phyloP scores from a whole-genome alignment of 1,284 basidiomycete genomes.

The Entoloma clypeatum region DNA sequence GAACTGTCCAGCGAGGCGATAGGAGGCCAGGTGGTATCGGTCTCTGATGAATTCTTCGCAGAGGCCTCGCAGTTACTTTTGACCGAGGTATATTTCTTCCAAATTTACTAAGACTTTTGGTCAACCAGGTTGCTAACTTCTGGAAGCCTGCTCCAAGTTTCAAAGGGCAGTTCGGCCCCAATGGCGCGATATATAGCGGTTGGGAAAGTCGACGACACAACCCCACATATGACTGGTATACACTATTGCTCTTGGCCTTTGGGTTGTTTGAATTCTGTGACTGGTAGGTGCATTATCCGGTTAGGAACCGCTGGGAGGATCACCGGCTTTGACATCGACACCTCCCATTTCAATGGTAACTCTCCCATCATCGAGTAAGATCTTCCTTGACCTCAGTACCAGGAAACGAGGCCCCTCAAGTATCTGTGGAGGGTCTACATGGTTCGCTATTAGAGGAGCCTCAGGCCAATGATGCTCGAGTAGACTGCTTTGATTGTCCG shows the following conservation, averaged over 20 bases:
- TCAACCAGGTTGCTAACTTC: conserved; percentile 7
- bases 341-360: conserved; percentile 88
- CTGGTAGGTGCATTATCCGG: conserved; percentile 80
- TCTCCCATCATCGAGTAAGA: neutral
- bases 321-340: conserved; percentile 93
- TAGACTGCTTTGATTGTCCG: conserved; percentile 29
- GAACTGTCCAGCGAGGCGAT: conserved; percentile 89
- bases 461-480: conserved; percentile 46
- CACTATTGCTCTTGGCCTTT: neutral
- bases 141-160: conserved; percentile 74
- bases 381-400: neutral
- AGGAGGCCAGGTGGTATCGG: conserved; percentile 71
- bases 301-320: conserved; percentile 80
- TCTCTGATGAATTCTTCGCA: conserved; percentile 97
- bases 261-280: neutral
- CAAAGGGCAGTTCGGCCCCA: conserved; percentile 94
- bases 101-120: neutral
- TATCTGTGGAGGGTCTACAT: conserved; percentile 67
- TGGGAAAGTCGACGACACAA: conserved; percentile 96
- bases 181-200: conserved; percentile 91
- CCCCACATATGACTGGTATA: conserved; percentile 82
- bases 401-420: conserved; percentile 90
- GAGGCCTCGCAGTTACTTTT: conserved; percentile 82
- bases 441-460: conserved; percentile 43
- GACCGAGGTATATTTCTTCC: conserved; percentile 55